Conservation (phyloP, 2,329 filamentous ascomycete genomes). For the Aspergillus hortae region DNA sequence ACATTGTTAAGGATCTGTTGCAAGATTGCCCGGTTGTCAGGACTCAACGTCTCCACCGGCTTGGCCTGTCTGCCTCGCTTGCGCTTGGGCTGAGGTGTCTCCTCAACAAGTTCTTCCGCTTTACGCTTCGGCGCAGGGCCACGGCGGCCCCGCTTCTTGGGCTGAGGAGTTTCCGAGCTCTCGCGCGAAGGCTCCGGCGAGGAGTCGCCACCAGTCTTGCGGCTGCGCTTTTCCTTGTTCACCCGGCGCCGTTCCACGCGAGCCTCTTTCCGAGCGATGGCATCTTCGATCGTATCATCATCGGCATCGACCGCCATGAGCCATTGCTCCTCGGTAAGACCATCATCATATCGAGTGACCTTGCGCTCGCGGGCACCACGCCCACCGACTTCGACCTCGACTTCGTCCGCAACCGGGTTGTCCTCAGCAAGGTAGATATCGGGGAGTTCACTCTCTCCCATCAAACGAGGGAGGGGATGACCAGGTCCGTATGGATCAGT, state of each 20-base stretch:
- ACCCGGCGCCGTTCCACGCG: conserved; percentile 73
- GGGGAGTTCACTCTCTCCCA: conserved; percentile 82
- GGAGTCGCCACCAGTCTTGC: conserved; percentile 53
- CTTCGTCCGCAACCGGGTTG: conserved; percentile 73
- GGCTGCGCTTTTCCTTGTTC: conserved; percentile 66
- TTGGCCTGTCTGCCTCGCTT: conserved; percentile 72
- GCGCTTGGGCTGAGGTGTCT: conserved; percentile 72
- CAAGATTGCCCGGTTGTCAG: conserved; percentile 69
- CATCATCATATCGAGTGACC: conserved; percentile 92
- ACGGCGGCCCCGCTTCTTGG: conserved; percentile 72
- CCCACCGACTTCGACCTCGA: conserved; percentile 69
- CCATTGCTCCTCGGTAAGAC: conserved; percentile 98
- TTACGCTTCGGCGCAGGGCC: conserved; percentile 81
- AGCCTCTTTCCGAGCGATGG: conserved; percentile 83
- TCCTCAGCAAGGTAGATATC: conserved; percentile 92
- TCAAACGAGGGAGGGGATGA: conserved; percentile 70
- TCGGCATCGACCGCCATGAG: conserved; percentile 96
- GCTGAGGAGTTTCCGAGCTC: conserved; percentile 75
- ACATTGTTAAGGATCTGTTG: conserved; percentile 75
- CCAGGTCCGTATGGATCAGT: conserved; percentile 68
- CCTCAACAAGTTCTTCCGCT: conserved; percentile 71
- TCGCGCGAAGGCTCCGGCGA: conserved; percentile 77
- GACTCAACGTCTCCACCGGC: conserved; percentile 61
- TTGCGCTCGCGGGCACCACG: conserved; percentile 94
- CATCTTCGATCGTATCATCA: conserved; percentile 89